Base-by-base conservation (phyloP, 768 basidiomycete species). In the Boletus pseudo-olivaceus region DNA sequence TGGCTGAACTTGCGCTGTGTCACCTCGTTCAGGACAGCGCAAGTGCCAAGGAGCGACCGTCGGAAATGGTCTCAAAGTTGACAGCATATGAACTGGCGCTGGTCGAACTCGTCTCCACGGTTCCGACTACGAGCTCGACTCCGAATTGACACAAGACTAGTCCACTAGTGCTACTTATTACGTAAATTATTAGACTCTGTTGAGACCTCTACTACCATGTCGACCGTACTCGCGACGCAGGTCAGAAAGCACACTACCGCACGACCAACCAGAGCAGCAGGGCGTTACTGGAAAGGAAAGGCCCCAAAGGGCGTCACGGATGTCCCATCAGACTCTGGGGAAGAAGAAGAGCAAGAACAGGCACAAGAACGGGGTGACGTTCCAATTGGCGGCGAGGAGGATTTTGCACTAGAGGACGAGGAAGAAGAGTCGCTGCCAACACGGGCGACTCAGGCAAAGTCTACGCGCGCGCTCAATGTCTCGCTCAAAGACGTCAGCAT, bases 271-370 rank as follows among this genome's bases (percentile, higher is more conserved):
- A 76, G 79, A 48, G 90, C 93, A 5, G 91, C 83, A 3, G 87
- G 82, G 7, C 87, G 93, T 3, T 95, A 96, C 71, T 90, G 91
- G 85, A 89, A 88, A 62, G 93, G 93, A 51, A 91, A 92, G 62
- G 90, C 84, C 0, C 92, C 92, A 1, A 92, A 90, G 69, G 89
- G 88, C 43, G 78, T 73, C 33, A 74, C 73, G 2, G 82, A 82
- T 26, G 70, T 73, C 38, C 74, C 80, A 20, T 86, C 87, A 7
- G 87, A 88, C 59, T 85, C 84, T 4, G 86, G 86, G 41, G 79
- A 80, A 48, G 84, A 81, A 45, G 80, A 83, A 56, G 82, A 80
- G 1, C 76, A 72, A 32, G 72, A 62, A 52, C 64, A 69, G 42
- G 63, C 66, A 42, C 70, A 73, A 38, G 71, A 76, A 53, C 81